Evolutionary conservation across 2,329 filamentous ascomycete genomes (phyloP).

Genomic region (Penicillium sp.): DNA sequence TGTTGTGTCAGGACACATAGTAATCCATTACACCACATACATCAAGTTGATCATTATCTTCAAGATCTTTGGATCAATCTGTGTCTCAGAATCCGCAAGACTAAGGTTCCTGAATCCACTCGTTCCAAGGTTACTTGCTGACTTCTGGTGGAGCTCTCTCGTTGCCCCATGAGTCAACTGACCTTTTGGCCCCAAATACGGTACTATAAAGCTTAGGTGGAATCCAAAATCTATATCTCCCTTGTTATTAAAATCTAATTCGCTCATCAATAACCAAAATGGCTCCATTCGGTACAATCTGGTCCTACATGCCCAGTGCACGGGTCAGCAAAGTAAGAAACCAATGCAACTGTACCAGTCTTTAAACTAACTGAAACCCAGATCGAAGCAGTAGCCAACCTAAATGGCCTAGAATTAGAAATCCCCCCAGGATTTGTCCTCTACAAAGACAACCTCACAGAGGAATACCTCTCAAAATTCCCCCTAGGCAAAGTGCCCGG

Average conservation of each 20-base stretch:
- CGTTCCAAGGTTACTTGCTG: background rate
- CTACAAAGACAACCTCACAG: constrained; percentile 44
- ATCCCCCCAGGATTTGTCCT: constrained; percentile 42
- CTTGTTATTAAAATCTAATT: background rate
- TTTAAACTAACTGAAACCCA: background rate
- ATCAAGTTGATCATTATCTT: no score
- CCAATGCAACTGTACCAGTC: no score
- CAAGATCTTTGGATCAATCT: no score
- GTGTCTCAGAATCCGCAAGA: background rate
- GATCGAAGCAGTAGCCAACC: constrained; percentile 32
- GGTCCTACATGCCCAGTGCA: constrained; percentile 21
- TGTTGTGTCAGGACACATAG: no score
- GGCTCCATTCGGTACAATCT: constrained; percentile 27
- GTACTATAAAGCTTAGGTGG: background rate
- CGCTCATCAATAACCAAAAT: constrained; percentile 8
- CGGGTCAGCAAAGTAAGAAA: constrained; percentile 23
- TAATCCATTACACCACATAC: no score
- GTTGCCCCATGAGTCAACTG: background rate
- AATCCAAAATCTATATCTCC: background rate
- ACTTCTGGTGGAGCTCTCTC: background rate
- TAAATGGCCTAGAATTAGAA: constrained; percentile 38
- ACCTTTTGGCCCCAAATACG: background rate
- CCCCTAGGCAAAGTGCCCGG: constrained; percentile 54
- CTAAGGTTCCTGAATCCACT: background rate
- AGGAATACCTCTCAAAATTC: constrained; percentile 53